phyloP scores from a whole-genome alignment of 306 rosid genomes.

The Trifolium subterraneum region DNA sequence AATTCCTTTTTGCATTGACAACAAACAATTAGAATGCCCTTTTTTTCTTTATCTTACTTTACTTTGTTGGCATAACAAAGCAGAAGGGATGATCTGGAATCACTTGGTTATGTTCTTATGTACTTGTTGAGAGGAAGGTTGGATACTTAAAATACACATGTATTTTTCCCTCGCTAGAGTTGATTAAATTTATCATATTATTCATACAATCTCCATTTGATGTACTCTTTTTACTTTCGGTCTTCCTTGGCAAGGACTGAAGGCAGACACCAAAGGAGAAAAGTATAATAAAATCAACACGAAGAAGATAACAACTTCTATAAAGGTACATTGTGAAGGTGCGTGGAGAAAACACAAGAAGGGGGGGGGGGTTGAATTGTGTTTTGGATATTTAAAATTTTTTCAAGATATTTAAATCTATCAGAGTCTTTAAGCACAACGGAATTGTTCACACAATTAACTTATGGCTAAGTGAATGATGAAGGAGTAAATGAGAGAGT shows the following conservation, averaged over 20 bases:
- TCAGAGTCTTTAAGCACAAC: too few relatives aligned
- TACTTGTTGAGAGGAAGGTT: conserved; percentile 99
- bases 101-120: conserved; percentile 99
- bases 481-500: too few relatives aligned
- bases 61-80: conserved; percentile 84
- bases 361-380: too few relatives aligned
- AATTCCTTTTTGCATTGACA: conserved; percentile 35
- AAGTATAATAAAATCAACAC: conserved; percentile 94
- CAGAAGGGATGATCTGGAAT: conserved; percentile 99
- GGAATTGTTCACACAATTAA: too few relatives aligned
- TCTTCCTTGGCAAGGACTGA: too few relatives aligned
- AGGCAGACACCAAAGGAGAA: conserved; percentile 97
- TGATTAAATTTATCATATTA: conserved; percentile 33
- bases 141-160: conserved; percentile 37
- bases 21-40: conserved; percentile 19
- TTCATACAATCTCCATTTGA: conserved; percentile 33
- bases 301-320: conserved; percentile 91
- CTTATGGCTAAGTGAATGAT: too few relatives aligned
- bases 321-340: conserved; percentile 85
- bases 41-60: conserved; percentile 36
- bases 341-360: too few relatives aligned
- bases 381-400: too few relatives aligned
- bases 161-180: conserved; percentile 38
- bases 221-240: conserved; percentile 47
- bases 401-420: too few relatives aligned